Base-by-base conservation (phyloP, 176 grass and related monocot species). In the Zoysia pacifica region DNA sequence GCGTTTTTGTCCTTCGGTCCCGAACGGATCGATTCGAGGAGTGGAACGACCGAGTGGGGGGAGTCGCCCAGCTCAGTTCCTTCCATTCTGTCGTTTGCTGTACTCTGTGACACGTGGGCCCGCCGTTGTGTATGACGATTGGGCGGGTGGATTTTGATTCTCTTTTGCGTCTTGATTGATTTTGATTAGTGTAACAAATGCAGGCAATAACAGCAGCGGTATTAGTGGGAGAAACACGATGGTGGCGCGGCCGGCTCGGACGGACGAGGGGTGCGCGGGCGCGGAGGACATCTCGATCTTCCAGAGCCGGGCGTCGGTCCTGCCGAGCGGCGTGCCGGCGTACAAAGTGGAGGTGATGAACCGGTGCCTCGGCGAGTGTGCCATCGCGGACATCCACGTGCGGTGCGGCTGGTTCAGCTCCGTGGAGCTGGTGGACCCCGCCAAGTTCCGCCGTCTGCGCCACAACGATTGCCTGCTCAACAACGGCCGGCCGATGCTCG, bases 341-440 rank as follows among this genome's bases (percentile, higher is more conserved):
- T 97, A 97, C 86, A 92, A 90, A 42, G 95, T 97, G 85, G 87
- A 93, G 28, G 87, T 97, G 65, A 79, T 89, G 35, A 97, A 97
- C 82, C 69, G 78, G 69, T 97, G 95, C 77, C 41, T 78, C 0
- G 47, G 4, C 38, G 78, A 50, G 28, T 94, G 92, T 66, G 70
- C 83, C 6, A 89, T 98, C 80, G 78, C 82, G 0, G 64, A 70
- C 53, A 98, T 98, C 87, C 95, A 98, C 86, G 85, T 97, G 19
- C 87, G 81, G 14, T 97, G 95, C 60, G 95, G 95, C 3, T 94
- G 92, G 92, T 97, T 97, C 86, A 94, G 92, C 92, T 93, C 95
- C 18, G 87, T 90, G 3, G 84, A 81, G 73, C 85, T 97, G 8
- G 80, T 97, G 44, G 93, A 97, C 62, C 95, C 95, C 4, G 48